Conservation (phyloP, 2,329 filamentous ascomycete species). For the Chlorencoelia australis region DNA sequence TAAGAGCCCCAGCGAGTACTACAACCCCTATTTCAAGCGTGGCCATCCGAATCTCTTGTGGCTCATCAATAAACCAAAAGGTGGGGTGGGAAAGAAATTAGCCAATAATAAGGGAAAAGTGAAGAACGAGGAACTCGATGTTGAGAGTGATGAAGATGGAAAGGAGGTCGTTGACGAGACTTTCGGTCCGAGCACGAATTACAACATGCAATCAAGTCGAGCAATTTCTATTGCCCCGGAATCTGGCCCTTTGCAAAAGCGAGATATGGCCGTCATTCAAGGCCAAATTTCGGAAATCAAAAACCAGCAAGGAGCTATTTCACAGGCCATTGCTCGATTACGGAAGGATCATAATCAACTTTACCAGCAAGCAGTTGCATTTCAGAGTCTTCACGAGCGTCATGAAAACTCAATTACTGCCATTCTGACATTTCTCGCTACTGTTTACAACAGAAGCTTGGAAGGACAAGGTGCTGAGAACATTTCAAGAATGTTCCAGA, state of each 20-base stretch:
- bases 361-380: conserved; percentile 77
- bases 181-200: conserved; percentile 17
- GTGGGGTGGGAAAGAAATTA: conserved; percentile 48
- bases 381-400: conserved; percentile 87
- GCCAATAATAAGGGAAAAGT: conserved; percentile 37
- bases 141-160: conserved; percentile 60
- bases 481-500: conserved; percentile 74
- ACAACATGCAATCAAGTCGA: conserved; percentile 35
- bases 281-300: conserved; percentile 75
- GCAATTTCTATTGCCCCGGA: conserved; percentile 27
- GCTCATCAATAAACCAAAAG: conserved; percentile 94
- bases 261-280: conserved; percentile 68
- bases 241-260: conserved; percentile 44
- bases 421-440: conserved; percentile 94
- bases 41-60: conserved; percentile 87
- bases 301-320: conserved; percentile 78
- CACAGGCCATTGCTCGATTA: conserved; percentile 67
- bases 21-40: conserved; percentile 90
- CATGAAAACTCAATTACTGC: conserved; percentile 98
- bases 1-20: conserved; percentile 97
- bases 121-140: conserved; percentile 55
- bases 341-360: conserved; percentile 80
- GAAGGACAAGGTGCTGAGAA: conserved; percentile 74
- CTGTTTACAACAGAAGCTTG: conserved; percentile 88
- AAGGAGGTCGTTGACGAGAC: conserved; percentile 31